Evolutionary conservation across 1,284 basidiomycete species (phyloP), one percentile per base, ranked within the genome.

Genomic region (Rhodofomes roseus): DNA sequence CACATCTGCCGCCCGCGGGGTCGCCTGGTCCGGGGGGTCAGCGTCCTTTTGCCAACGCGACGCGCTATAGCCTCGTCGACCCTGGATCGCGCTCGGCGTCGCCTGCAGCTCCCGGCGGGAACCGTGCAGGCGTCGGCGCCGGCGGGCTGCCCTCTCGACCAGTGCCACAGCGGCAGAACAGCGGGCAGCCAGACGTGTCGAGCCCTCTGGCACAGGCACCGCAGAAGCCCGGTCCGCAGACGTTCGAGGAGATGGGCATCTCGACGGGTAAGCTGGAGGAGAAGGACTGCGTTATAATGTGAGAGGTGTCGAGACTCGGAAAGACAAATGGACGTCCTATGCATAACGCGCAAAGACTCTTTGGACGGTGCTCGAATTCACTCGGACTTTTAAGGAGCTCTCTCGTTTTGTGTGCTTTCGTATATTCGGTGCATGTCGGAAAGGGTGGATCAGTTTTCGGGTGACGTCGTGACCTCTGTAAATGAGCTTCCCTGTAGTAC

Each of bases 171-270:
- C 41, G 40, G 14, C 57, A 57, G 6, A 55, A 57, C 39, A 48
- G 57, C 18, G 56, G 39, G 25, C 41, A 34, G 43, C 40, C 23
- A 12, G 39, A 58, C 6, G 41, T 34, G 20, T 43, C 39, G 43
- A 54, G 34, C 41, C 51, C 29, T 31, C 16, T 52, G 11, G 40
- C 57, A 20, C 57, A 52, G 27, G 22, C 39, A 18, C n/a, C 40
- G 14, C 51, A 51, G 11, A 58, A 54, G 52, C 34, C 55, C 63
- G 81, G 84, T 8, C 86, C 92, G 1, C 80, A 88, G 68, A 96
- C 93, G 48, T 97, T 96, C 74, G 90, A 89, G 37, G 95, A 96
- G 78, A 96, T 96, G 94, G 94, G 94, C 0, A 88, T 94, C 67
- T 80, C 84, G 53, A 85, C 87, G 18, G 83, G 81, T 44, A 90